Percentiles rank a stretch among this genome's conserved stretches.
Evolutionary conservation across 2,329 filamentous ascomycete species (phyloP).

Genomic region (Colletotrichum sp.): DNA sequence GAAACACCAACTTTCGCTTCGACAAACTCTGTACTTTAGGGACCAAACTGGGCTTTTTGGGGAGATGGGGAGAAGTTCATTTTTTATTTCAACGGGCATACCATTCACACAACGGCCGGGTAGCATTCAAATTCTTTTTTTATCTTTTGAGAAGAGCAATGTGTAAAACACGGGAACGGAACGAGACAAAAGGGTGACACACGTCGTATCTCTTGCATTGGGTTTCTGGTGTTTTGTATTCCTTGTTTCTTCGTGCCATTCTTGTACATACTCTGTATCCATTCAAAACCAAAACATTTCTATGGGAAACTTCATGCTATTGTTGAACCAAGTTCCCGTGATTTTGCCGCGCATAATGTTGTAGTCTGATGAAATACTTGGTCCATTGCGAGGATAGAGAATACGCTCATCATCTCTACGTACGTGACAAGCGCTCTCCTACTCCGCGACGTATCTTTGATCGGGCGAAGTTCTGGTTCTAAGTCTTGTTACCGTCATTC

Average conservation of each 20-base stretch:
- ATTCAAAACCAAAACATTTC: neutral
- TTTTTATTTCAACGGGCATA: neutral
- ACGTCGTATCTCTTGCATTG: neutral
- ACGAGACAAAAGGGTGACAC: neutral
- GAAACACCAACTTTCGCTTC: neutral
- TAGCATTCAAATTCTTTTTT: neutral
- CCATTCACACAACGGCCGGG: neutral
- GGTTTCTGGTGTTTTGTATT: slow-evolving; percentile 1
- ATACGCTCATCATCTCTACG: no score
- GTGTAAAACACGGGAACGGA: neutral
- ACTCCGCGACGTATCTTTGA: no score
- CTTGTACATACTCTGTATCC: slow-evolving; percentile 15
- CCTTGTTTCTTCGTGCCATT: neutral
- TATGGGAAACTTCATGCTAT: neutral
- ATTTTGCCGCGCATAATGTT: neutral
- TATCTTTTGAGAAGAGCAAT: neutral
- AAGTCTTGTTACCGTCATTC: no score
- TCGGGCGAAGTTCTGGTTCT: no score
- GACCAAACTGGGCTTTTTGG: neutral
- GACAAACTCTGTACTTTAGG: neutral
- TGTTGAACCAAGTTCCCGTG: neutral
- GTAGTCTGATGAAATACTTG: neutral
- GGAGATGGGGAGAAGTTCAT: neutral
- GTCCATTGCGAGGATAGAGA: no score
- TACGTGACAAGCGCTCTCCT: no score